Conservation (phyloP, 352 stramenopile species). For the Globisporangium canariense region DNA sequence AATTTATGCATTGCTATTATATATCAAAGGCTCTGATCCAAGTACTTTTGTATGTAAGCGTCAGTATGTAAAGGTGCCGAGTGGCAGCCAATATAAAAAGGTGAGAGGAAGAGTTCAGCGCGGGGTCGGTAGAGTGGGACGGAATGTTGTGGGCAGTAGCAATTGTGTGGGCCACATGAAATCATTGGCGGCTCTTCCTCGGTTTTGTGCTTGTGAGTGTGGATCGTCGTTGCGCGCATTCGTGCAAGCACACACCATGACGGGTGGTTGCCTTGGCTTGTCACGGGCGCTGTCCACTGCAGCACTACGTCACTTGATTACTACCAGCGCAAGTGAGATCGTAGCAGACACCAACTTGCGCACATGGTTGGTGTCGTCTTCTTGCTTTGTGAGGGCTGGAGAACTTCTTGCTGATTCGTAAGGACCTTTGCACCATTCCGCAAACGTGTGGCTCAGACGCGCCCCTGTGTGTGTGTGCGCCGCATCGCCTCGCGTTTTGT, state of each 20-base stretch:
- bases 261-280: not conserved
- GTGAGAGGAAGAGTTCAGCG: slow-evolving; percentile 3
- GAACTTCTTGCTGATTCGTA: not conserved
- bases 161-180: not conserved
- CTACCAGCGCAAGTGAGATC: no score
- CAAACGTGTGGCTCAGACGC: slow-evolving; percentile 3
- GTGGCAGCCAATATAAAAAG: not conserved
- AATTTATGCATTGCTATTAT: not conserved
- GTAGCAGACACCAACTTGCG: not conserved
- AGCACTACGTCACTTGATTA: no score
- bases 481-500: no score
- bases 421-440: not conserved
- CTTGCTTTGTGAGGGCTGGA: no score
- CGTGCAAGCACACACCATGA: not conserved
- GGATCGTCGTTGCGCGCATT: not conserved
- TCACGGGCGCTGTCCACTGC: not conserved
- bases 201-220: not conserved
- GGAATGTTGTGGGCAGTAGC: not conserved
- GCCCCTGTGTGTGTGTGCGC: not conserved
- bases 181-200: not conserved
- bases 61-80: not conserved
- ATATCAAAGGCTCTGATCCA: not conserved
- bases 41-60: not conserved
- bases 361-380: not conserved
- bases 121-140: not conserved